These are phyloP conservation scores for Plasmodium vivax DNA, from an alignment of 169 alveolate genomes.

Conservation along the genomic window DNA sequence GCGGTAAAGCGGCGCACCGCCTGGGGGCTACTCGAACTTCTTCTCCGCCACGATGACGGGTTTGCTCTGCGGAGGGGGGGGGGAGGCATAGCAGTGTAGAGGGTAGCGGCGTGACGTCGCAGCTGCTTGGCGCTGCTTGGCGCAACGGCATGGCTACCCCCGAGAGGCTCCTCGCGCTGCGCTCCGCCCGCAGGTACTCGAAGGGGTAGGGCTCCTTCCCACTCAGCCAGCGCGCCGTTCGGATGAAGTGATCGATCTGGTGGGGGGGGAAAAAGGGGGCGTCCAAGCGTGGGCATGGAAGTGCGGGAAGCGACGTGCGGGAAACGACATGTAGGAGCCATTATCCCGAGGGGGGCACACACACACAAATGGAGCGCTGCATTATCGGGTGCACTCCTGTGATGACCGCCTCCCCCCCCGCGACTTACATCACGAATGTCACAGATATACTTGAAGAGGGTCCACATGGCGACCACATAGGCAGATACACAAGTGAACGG, in stretches of 20 bases:
- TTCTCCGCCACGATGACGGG: constrained; percentile 13
- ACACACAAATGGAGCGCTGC: background rate
- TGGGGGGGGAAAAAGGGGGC: background rate
- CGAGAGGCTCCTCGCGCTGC: background rate
- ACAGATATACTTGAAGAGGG: constrained; percentile 51
- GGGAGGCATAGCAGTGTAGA: background rate
- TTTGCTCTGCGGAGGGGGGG: background rate
- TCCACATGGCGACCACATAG: constrained; percentile 41
- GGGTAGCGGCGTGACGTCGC: background rate
- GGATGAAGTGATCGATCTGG: constrained; percentile 16
- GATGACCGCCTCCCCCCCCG: background rate
- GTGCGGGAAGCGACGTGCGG: background rate
- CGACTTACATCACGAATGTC: constrained; percentile 35
- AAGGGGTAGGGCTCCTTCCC: constrained; percentile 37
- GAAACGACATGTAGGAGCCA: background rate
- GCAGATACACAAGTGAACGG: constrained; percentile 51
- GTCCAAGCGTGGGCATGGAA: background rate
- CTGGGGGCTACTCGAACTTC: constrained; percentile 19
- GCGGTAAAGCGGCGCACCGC: background rate
- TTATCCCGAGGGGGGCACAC: background rate
- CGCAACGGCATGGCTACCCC: background rate
- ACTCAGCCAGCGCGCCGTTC: constrained; percentile 27
- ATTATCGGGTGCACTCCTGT: background rate
- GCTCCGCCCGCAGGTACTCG: constrained; percentile 14
- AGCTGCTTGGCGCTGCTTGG: background rate